These are phyloP conservation scores for Globisporangium heterothallicum DNA, from an alignment of 352 stramenopile species.

Conservation along the genomic window DNA sequence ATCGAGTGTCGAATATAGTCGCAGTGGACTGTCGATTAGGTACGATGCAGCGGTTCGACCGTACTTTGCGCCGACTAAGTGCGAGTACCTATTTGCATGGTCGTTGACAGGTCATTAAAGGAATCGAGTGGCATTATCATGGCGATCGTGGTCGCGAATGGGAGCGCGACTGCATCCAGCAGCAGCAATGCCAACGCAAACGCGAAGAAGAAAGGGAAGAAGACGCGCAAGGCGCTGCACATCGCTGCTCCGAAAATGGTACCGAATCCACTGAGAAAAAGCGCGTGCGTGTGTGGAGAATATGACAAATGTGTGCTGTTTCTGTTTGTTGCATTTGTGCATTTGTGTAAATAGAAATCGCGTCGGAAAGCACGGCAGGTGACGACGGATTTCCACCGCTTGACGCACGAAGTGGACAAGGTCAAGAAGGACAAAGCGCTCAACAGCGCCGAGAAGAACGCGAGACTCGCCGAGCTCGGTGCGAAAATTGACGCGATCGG, in stretches of 20 bases:
- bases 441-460: slow-evolving; percentile 18
- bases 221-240: slow-evolving; percentile 47
- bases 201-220: slow-evolving; percentile 44
- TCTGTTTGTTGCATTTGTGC: background rate
- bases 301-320: slow-evolving; percentile 13
- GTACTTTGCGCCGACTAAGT: too few relatives aligned
- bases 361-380: slow-evolving; percentile 63
- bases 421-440: slow-evolving; percentile 37
- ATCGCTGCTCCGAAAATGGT: slow-evolving; percentile 49
- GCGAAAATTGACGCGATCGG: slow-evolving; percentile 80
- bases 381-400: slow-evolving; percentile 71
- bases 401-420: slow-evolving; percentile 66
- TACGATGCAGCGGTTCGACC: too few relatives aligned
- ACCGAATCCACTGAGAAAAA: background rate
- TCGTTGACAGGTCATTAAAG: background rate
- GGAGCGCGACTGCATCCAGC: background rate
- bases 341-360: slow-evolving; percentile 37
- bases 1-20: background rate
- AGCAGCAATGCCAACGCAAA: background rate
- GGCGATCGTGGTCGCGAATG: background rate
- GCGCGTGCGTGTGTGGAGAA: background rate
- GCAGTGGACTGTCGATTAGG: background rate
- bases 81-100: background rate
- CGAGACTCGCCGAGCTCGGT: slow-evolving; percentile 54
- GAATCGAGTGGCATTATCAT: too few relatives aligned